Base-by-base conservation (phyloP, 2,329 filamentous ascomycete genomes). In the Parastagonospora avenae region DNA sequence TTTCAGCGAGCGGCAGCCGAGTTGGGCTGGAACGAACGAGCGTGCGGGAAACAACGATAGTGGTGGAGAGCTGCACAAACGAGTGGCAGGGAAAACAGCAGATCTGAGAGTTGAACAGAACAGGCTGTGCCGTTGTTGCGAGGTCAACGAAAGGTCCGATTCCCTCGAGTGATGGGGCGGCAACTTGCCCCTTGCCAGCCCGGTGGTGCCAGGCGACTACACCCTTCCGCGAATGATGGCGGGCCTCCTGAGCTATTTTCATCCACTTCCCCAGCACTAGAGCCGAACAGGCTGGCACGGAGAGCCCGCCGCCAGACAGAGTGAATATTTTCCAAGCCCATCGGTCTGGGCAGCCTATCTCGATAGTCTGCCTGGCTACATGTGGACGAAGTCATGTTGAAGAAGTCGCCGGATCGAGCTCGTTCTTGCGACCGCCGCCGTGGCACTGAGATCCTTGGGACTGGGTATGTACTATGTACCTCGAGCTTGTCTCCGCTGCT, bases 1-100 rank as follows among this genome's bases (percentile, higher is more conserved):
- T 55, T 62, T 60, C 57, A 70, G 63, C 66, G 63, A 66, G 61
- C 57, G 63, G 56, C 58, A 55, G 60, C 55, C 58, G 48, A 55
- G 55, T 54, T 11, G 29, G 30, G 60, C 62, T 64, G 50, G 41
- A 51, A 49, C 49, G 48, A 51, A 40, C 24, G 47, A 44, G 46
- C 33, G 40, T 37, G 47, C 44, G 50, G 19, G 48, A 57, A 50
- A 49, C 37, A 46, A 52, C 52, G 57, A 59, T 52, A 35, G 50
- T 54, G 42, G 43, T 45, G 29, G 46, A 47, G 19, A 24, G 19
- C 28, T 24, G 39, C 54, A 39, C 49, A 50, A 64, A 62, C 59
- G 65, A 67, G 62, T 30, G 65, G 57, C 53, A 47, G 36, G 54
- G 51, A 56, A 41, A 39, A 46, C 43, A 24, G 19, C 19, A 24